phyloP scores from a whole-genome alignment of 202 grass and related monocot species.

The Panicum hallii region DNA sequence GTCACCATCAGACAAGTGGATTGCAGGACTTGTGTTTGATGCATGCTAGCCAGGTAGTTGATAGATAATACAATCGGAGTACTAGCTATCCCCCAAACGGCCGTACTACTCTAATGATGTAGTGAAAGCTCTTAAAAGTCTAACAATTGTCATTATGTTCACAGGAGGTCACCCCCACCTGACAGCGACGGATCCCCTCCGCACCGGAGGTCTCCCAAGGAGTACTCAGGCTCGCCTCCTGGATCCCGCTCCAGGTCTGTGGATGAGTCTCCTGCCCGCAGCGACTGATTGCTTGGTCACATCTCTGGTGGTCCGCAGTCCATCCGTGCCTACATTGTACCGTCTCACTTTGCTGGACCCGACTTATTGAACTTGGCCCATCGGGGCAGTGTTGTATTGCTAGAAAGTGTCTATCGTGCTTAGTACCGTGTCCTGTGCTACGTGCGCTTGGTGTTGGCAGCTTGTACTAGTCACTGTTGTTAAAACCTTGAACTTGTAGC shows the following conservation, averaged over 20 bases:
- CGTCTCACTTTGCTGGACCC: not conserved
- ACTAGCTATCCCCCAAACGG: not conserved
- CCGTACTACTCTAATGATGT: not conserved
- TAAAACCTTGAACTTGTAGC: slow-evolving; percentile 5
- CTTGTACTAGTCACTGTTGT: not conserved
- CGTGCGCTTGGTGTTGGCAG: not conserved
- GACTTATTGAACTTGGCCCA: slow-evolving; percentile 6
- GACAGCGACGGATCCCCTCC: slow-evolving; percentile 56
- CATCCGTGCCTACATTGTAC: not conserved
- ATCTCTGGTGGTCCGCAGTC: not conserved
- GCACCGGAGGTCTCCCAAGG: slow-evolving; percentile 47
- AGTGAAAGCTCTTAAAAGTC: not conserved
- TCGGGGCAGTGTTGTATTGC: slow-evolving; percentile 33
- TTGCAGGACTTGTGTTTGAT: not conserved
- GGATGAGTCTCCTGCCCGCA: slow-evolving; percentile 60
- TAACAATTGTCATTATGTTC: slow-evolving; percentile 7
- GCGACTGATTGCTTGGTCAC: slow-evolving; percentile 36
- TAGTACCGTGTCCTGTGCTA: not conserved
- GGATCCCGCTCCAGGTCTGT: slow-evolving; percentile 82
- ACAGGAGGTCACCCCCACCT: slow-evolving; percentile 42
- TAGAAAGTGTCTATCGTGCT: not conserved
- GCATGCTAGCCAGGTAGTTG: not conserved
- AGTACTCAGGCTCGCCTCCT: slow-evolving; percentile 54
- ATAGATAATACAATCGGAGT: slow-evolving; percentile 17
- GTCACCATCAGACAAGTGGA: not conserved